These are phyloP conservation scores for Mortierella sp. DNA, from an alignment of 371 early-diverging fungal species.

Conservation along the genomic window DNA sequence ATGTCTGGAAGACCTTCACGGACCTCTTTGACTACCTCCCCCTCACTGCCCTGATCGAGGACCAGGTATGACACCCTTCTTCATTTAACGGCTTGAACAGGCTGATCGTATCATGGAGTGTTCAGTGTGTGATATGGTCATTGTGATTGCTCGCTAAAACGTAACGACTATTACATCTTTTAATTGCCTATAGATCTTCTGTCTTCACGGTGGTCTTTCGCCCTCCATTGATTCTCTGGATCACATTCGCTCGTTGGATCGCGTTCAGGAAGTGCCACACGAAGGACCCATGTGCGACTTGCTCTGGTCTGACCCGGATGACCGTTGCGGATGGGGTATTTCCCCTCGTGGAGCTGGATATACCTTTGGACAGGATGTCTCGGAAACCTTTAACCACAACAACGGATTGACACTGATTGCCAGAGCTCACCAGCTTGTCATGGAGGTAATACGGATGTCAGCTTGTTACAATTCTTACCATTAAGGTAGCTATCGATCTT, in stretches of 20 bases:
- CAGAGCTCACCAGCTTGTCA: slow-evolving; percentile 99
- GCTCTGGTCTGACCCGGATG: slow-evolving; percentile 97
- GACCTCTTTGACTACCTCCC: slow-evolving; percentile 99
- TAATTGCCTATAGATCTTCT: slow-evolving; percentile 80
- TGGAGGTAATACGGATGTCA: slow-evolving; percentile 71
- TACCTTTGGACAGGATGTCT: slow-evolving; percentile 97
- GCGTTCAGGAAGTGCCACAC: slow-evolving; percentile 99
- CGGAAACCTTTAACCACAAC: slow-evolving; percentile 96
- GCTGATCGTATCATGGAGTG: neutral
- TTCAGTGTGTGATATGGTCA: neutral
- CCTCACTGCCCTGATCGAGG: slow-evolving; percentile 95
- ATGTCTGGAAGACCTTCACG: slow-evolving; percentile 99
- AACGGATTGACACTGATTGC: slow-evolving; percentile 98
- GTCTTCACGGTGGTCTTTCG: slow-evolving; percentile 99
- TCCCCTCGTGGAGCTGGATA: slow-evolving; percentile 99
- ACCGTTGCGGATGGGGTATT: slow-evolving; percentile 98
- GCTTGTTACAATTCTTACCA: neutral
- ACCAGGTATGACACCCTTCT: slow-evolving; percentile 61
- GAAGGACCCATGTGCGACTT: slow-evolving; percentile 99
- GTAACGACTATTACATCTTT: neutral
- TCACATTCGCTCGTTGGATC: slow-evolving; percentile 96
- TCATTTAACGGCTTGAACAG: neutral
- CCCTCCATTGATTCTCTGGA: slow-evolving; percentile 98
- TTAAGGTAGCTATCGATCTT: neutral
- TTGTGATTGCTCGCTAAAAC: neutral